Base-by-base conservation (phyloP, 2,329 filamentous ascomycete genomes). In the Pestalotiopsis sp. region DNA sequence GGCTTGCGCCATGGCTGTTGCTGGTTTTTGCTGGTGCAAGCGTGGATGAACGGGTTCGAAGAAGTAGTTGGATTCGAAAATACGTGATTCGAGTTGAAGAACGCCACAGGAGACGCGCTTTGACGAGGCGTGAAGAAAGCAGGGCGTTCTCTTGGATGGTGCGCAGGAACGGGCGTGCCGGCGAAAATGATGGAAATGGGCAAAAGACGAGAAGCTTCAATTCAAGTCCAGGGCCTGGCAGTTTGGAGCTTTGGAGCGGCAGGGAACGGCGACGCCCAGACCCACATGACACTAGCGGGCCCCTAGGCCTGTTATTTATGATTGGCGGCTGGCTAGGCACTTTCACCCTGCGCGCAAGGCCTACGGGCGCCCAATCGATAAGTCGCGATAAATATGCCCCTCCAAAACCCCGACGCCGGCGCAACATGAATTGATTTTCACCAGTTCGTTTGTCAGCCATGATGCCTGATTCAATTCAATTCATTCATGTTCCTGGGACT, bases 1-100 rank as follows among this genome's bases (percentile, higher is more conserved):
- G 61, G 82, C 79, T 70, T 79, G 80, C 71, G 86, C 81, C 87
- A 89, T 89, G 72, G 31, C 38, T 62, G 49, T 25, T 25, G 38
- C 23, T 45, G 20, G 45, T 25, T 25, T 59, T 23, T 13, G 4
- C 57, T 25, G 57, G 25, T 23, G 57, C 57, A 59, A 27, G 52
- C n/a, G 23, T n/a, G 17, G 12, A 27, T 49, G n/a, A 20, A 49
- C 25, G 60, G 23, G 6, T 56, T 12, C 41, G 41, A 39, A 7
- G 31, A 12, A 25, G 14, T 39, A n/a, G 14, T 17, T 59, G 23
- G 13, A 14, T 12, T 27, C 27, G 23, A 36, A 27, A 58, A 58
- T 58, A 13, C 11, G 23, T 36, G 25, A 31, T n/a, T 17, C 25
- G 57, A 12, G n/a, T 59, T 36, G 11, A 23, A 52, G 3, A 5